phyloP scores from a whole-genome alignment of 2,329 filamentous ascomycete species.

The Colletotrichum scovillei region DNA sequence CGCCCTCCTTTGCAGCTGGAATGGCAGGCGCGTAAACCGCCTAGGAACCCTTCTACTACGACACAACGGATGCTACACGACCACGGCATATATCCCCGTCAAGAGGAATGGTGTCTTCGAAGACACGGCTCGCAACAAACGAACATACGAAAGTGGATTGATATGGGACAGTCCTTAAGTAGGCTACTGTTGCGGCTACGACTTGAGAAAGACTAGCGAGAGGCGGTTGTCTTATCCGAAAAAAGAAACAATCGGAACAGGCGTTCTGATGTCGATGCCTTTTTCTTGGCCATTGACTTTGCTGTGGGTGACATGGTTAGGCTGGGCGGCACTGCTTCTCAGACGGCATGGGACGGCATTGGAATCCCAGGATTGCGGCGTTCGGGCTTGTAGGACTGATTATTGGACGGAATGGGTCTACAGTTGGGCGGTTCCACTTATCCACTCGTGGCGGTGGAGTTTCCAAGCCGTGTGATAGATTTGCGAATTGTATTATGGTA shows the following conservation, averaged over 20 bases:
- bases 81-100: neutral
- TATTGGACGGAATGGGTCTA: conserved; percentile 25
- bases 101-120: neutral
- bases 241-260: neutral
- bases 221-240: neutral
- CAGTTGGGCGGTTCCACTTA: conserved; percentile 8
- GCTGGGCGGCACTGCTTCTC: conserved; percentile 18
- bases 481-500: conserved; percentile 1
- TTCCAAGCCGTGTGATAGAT: conserved; percentile 13
- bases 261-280: conserved; percentile 26
- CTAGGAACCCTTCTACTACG: neutral
- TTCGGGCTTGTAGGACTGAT: conserved; percentile 29
- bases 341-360: conserved; percentile 21
- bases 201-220: conserved; percentile 5
- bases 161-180: neutral
- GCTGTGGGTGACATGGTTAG: conserved; percentile 18
- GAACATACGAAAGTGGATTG: neutral
- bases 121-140: neutral
- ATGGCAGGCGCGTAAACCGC: conserved; percentile 35
- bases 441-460: conserved; percentile 4
- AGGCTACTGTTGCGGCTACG: neutral
- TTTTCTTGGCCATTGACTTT: conserved; percentile 25
- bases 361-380: conserved; percentile 28
- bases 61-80: neutral
- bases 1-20: conserved; percentile 36